Evolutionary conservation across 2,329 filamentous ascomycete species (phyloP).

Genomic region (Blastomyces parvus): DNA sequence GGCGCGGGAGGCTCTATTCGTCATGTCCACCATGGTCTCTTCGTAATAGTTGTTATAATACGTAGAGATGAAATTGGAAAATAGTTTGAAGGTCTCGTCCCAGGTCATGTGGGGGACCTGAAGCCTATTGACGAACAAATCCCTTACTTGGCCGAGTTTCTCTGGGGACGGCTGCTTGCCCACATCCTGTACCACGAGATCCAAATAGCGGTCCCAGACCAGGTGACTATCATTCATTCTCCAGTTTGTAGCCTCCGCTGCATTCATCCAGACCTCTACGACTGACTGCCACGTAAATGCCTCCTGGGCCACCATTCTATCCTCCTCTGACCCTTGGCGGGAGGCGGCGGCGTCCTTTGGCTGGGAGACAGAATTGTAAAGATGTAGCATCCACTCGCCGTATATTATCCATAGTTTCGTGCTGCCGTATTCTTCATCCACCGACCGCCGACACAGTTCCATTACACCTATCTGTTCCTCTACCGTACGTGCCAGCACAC

Average conservation of each 20-base stretch:
- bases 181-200: conserved; percentile 46
- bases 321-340: conserved; percentile 45
- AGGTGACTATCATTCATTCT: conserved; percentile 52
- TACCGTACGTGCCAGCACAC: conserved; percentile 44
- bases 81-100: conserved; percentile 50
- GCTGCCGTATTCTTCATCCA: conserved; percentile 53
- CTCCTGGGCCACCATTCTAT: conserved; percentile 48
- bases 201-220: conserved; percentile 53
- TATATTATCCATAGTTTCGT: conserved; percentile 54
- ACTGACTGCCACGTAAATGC: conserved; percentile 50
- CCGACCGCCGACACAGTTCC: conserved; percentile 50
- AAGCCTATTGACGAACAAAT: conserved; percentile 46
- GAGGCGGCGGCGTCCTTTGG: conserved; percentile 26
- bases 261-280: conserved; percentile 47
- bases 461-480: conserved; percentile 51
- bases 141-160: conserved; percentile 41
- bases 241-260: conserved; percentile 48
- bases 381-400: conserved; percentile 50
- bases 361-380: conserved; percentile 44
- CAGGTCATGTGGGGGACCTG: conserved; percentile 50
- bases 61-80: conserved; percentile 50
- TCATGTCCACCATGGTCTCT: conserved; percentile 48
- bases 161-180: conserved; percentile 39
- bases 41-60: conserved; percentile 49
- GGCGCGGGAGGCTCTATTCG: conserved; percentile 42